These are phyloP conservation scores for Russula sp. DNA, from an alignment of 768 basidiomycete species.

Conservation along the genomic window DNA sequence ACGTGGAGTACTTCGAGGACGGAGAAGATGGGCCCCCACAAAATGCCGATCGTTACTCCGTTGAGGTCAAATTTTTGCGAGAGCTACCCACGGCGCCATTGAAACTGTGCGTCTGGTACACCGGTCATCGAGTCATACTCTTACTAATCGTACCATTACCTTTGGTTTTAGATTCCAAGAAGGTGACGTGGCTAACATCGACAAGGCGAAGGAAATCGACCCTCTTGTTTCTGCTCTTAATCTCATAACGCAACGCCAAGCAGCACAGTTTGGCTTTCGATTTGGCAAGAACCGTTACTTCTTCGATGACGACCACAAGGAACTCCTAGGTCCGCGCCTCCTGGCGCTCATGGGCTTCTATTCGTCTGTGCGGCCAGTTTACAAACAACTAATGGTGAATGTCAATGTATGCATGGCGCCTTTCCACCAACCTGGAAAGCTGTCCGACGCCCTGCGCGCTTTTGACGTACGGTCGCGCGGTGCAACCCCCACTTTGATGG, in stretches of 20 bases:
- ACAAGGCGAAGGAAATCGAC: conserved; percentile 42
- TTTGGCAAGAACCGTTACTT: conserved; percentile 65
- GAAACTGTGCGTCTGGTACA: conserved; percentile 30
- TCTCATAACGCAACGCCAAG: conserved; percentile 52
- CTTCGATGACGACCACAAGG: conserved; percentile 35
- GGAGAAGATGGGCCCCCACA: conserved; percentile 33
- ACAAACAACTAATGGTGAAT: conserved; percentile 48
- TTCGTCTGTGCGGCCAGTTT: conserved; percentile 44
- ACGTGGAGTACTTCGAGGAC: conserved; percentile 36
- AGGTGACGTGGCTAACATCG: conserved; percentile 49
- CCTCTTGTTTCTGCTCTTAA: conserved; percentile 62
- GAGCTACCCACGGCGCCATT: conserved; percentile 32
- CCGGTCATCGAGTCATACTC: not conserved
- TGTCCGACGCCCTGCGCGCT: conserved; percentile 50
- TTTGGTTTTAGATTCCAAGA: conserved; percentile 49
- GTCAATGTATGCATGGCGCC: conserved; percentile 49
- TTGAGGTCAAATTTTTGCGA: conserved; percentile 32
- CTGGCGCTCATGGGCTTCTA: conserved; percentile 47
- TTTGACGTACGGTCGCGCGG: conserved; percentile 40
- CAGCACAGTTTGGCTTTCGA: conserved; percentile 50
- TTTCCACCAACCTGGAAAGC: conserved; percentile 53
- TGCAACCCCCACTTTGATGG: conserved; percentile 45
- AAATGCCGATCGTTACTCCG: conserved; percentile 37
- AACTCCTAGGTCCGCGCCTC: conserved; percentile 34
- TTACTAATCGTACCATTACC: not conserved